A percentile compares a stretch with the other conserved stretches of the same genome.
These are phyloP conservation scores for Eucalyptus shirleyi DNA, from an alignment of 345 rosid genomes.

Conservation along the genomic window DNA sequence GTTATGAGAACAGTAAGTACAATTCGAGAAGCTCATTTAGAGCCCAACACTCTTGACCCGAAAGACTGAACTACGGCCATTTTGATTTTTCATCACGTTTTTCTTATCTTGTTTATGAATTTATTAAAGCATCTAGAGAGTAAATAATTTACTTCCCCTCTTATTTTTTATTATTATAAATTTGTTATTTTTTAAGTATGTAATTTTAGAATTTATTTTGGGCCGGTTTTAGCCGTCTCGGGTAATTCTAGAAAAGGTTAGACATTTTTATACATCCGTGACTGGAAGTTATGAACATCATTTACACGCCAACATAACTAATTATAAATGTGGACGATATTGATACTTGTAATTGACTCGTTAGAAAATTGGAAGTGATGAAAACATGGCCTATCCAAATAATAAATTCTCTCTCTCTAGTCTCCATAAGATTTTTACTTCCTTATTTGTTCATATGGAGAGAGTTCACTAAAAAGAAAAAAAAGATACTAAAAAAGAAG, in stretches of 20 bases:
- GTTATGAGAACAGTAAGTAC: neutral
- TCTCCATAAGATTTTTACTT: neutral
- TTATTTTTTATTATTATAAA: too few species aligned
- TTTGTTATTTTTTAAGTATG: neutral
- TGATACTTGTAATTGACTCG: neutral
- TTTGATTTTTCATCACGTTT: neutral
- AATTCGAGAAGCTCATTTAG: neutral
- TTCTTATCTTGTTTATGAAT: neutral
- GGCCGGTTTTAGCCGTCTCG: accelerated
- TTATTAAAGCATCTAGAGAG: neutral
- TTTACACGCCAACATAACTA: neutral
- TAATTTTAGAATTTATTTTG: neutral
- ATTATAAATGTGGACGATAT: neutral
- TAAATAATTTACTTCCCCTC: neutral
- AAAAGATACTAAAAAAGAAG: neutral
- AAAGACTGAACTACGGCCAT: neutral
- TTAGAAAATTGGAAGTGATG: accelerated
- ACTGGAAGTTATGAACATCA: neutral
- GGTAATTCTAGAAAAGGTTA: neutral
- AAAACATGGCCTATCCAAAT: neutral
- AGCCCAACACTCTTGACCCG: neutral
- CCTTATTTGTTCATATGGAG: neutral
- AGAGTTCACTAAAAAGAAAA: neutral
- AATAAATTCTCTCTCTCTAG: neutral
- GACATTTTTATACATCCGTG: neutral